Evolutionary conservation across 768 basidiomycete genomes (phyloP).

Genomic region (Trametes maxima): DNA sequence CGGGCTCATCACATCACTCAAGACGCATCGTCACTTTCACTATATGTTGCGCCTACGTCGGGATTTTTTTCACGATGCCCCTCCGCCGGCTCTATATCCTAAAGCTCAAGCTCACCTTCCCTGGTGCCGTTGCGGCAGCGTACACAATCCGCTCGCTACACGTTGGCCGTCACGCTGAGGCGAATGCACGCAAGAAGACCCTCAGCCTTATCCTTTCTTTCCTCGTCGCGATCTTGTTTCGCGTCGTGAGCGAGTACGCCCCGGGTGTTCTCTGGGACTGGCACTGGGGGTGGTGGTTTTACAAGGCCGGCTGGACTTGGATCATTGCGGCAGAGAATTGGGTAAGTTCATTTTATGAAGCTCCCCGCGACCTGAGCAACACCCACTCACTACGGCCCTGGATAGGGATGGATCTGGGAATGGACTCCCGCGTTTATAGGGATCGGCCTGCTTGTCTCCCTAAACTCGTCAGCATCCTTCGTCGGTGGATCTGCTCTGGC

Average conservation of each 20-base stretch:
- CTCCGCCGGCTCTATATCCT: conserved; percentile 29
- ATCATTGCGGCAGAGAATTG: conserved; percentile 27
- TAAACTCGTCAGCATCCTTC: conserved; percentile 27
- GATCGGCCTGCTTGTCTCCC: conserved; percentile 23
- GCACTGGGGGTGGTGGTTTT: conserved; percentile 29
- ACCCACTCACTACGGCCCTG: neutral
- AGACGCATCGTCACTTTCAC: conserved; percentile 29
- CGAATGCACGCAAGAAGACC: conserved; percentile 28
- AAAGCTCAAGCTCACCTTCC: conserved; percentile 29
- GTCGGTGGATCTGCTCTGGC: conserved; percentile 24
- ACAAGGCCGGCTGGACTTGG: conserved; percentile 28
- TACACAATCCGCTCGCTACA: conserved; percentile 30
- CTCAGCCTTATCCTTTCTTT: conserved; percentile 24
- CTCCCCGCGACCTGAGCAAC: neutral
- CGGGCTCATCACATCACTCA: neutral
- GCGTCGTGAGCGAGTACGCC: conserved; percentile 27
- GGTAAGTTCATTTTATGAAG: neutral
- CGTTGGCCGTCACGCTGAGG: conserved; percentile 25
- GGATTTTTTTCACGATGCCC: conserved; percentile 31
- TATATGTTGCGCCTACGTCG: conserved; percentile 26
- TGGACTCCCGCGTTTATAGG: conserved; percentile 31
- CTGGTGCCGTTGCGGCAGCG: conserved; percentile 27
- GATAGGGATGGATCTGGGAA: conserved; percentile 26
- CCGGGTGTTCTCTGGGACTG: conserved; percentile 30
- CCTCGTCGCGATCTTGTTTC: conserved; percentile 20